Base-by-base conservation (phyloP, 768 basidiomycete species). In the Boletus vermiculosoides region DNA sequence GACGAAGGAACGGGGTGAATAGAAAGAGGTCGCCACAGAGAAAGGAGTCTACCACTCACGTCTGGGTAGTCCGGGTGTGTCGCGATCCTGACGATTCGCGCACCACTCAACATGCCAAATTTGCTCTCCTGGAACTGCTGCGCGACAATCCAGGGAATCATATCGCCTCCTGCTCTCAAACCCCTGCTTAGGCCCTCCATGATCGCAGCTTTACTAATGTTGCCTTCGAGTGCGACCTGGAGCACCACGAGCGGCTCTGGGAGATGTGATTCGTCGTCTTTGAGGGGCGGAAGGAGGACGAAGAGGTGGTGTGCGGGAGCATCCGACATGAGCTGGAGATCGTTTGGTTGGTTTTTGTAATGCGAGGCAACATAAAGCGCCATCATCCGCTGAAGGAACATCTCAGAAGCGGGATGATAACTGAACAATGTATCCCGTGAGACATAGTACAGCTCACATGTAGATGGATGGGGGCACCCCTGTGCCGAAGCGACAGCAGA, bases 291-390 rank as follows among this genome's bases (percentile, higher is more conserved):
- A 2, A 98, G 78, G 0, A 99, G 83, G 1, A 99, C 97, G 62
- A 98, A 99, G 15, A 99, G 81, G 65, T 95, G 92, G 68, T 98
- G 96, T 1, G 94, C 95, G 0, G 97, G 97, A 1, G 97, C 97
- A 65, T 99, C 97, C 12, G 90, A 92, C 72, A 98, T 84, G 50
- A 99, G 82, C 71, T 98, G 96, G n/a, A 99, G 80, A 70, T 99
- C 97, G 69, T 99, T 98, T 20, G 97, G 97, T 67, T 95, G 92
- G 73, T 98, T 99, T 75, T 99, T 99, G 78, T 99, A 99, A 71
- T 99, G 97, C 50, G 89, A 90, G 1, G 97, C 92, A 50, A 98
- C 96, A 72, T 98, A 99, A 2, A 98, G 80, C 18, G 92, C 88
- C 94, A 98, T 97, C 89, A 98, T 94, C 36, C 95, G 85, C 73